Base-by-base conservation (phyloP, 495 filamentous ascomycete species). In the Trichocladium uniseriatum region DNA sequence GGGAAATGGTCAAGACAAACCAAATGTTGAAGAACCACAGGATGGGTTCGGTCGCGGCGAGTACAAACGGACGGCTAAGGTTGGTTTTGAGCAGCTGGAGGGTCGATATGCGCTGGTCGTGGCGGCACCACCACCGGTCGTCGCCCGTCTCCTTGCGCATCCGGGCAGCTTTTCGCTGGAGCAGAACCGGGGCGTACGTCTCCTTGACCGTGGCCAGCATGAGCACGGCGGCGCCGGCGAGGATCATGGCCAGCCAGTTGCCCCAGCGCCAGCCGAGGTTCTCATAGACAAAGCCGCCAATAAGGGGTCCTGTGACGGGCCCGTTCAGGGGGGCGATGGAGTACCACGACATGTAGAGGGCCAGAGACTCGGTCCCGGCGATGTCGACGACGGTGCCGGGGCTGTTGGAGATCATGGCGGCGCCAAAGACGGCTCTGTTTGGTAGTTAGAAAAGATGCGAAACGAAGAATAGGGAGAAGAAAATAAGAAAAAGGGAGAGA, bases 361-460 rank as follows among this genome's bases (percentile, higher is more conserved):
- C 84, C 13, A 87, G 78, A 49, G 80, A 74, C 34, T 88, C 74
- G 47, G 84, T 79, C 16, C 73, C 70, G 24, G 82, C 78, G 45
- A 94, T 82, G 63, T 96, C 89, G 24, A 82, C 79, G 1, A 96
- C 75, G 40, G 87, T 89, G 14, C 89, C 89, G 1, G 89, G 86
- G 2, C 82, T 79, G 54, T 90, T 94, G 4, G 80, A 78, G 15
- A 95, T 78, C 77, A 90, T 83, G 24, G 84, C 85, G 14, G 81
- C 78, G 14, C 87, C 88, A 32, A 83, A 86, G 32, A 90, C 56
- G 6, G 88, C 89, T 2, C 77, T 79, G 45, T n/a, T n/a, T 22
- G 4, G 7, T 11, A n/a, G 27, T 7, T 0, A 44, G 47, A 57
- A 5, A 32, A 14, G 4, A 10, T 32, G 43, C 63, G 60, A 41